These are phyloP conservation scores for Penicillium goetzii DNA, from an alignment of 495 filamentous ascomycete species.

Conservation along the genomic window DNA sequence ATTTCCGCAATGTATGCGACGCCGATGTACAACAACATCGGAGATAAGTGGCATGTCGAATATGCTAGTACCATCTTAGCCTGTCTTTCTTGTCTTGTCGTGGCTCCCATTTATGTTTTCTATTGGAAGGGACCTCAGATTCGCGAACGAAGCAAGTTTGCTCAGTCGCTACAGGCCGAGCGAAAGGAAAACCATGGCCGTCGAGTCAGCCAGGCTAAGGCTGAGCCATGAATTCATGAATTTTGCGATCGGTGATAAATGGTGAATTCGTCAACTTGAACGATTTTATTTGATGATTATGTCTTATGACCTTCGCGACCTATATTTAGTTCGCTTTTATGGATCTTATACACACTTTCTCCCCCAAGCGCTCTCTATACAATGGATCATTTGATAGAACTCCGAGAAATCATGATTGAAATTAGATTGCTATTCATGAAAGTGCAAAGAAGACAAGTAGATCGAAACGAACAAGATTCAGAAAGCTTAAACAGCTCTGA, in stretches of 20 bases:
- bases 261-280: too few species aligned
- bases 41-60: constrained; percentile 41
- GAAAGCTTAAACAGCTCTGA: too few species aligned
- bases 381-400: too few species aligned
- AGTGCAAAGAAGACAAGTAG: too few species aligned
- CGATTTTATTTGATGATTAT: background rate
- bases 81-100: constrained; percentile 48
- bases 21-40: constrained; percentile 48
- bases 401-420: too few species aligned
- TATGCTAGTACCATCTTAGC: constrained; percentile 50
- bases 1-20: constrained; percentile 49
- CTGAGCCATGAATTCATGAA: constrained; percentile 12
- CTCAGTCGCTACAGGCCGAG: constrained; percentile 38
- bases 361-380: too few species aligned
- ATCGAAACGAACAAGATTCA: too few species aligned
- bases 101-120: constrained; percentile 53
- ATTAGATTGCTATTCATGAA: too few species aligned
- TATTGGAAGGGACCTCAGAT: constrained; percentile 54
- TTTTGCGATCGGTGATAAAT: too few species aligned
- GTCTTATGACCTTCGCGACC: too few species aligned
- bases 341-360: too few species aligned
- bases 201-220: constrained; percentile 29
- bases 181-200: constrained; percentile 34
- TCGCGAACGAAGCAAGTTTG: constrained; percentile 51
- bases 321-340: too few species aligned